Base-by-base conservation (phyloP, 2,329 filamentous ascomycete genomes). In the Elsinoe arachidis region DNA sequence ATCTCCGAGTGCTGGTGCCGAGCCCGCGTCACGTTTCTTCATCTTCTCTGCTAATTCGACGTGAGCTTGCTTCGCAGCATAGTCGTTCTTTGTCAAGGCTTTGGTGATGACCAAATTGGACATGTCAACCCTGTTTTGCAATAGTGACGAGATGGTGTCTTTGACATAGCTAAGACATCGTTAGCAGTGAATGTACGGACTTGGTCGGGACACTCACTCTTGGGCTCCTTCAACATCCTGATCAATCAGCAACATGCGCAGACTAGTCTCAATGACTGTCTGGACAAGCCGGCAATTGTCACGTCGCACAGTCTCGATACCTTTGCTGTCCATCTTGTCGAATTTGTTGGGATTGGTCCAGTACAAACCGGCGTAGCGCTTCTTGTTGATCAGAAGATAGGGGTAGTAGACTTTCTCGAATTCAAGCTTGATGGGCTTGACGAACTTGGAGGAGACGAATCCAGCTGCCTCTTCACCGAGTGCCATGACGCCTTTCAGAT, bases 241-340 rank as follows among this genome's bases (percentile, higher is more conserved):
- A 63, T 99, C 91, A 61, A 99, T 96, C 65, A 99, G 75, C 66
- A 99, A 89, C 86, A 96, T 97, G 64, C 90, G 83, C 62, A 99
- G 75, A 19, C 96, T 92, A 57, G 93, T 97, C 73, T 99, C 93
- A 66, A 99, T 97, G 59, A 97, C 93, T 2, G 88, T 96, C 72
- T 97, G 92, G 14, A 97, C 93, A 59, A 99, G 76, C 55, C 93
- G 79, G 69, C 93, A 99, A 69, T 99, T 99, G 72, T 99, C 93
- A 79, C 93, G 81, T 64, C 93, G 86, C 47, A 99, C 95, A 2
- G 93, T 99, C 74, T 99, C 93, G 63, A 99, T 97, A 79, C 93
- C 93, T 72, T 99, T 99, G 60, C 90, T 97, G 73, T 99, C 93
- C 95, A 99, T 99, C 78, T 97, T 99, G 80, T 99, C 95, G 71